A percentile compares a stretch with the other conserved stretches of the same genome.
These are phyloP conservation scores for Ceraceosorus guamensis DNA, from an alignment of 1,284 basidiomycete species.

Conservation along the genomic window DNA sequence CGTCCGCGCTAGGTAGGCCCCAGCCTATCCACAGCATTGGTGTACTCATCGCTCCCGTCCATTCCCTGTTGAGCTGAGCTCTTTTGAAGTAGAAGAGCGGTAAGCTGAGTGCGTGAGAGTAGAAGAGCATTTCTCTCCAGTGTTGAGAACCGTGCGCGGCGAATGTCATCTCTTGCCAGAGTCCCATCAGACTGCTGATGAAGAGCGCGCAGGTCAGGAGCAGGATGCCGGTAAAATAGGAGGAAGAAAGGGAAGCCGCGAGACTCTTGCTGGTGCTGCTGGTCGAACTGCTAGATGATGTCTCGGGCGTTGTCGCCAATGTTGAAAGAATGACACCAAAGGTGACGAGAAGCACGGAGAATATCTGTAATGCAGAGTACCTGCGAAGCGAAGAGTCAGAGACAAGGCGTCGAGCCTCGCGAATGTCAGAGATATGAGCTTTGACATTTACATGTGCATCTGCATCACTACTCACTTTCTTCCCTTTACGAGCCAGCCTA, in stretches of 20 bases:
- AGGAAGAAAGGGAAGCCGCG: slow-evolving; percentile 41
- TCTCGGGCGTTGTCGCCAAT: slow-evolving; percentile 61
- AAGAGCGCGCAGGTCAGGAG: slow-evolving; percentile 71
- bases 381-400: too few species aligned
- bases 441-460: too few species aligned
- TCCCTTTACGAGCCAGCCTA: slow-evolving; percentile 60
- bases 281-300: too few species aligned
- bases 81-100: slow-evolving; percentile 57
- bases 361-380: slow-evolving; percentile 28
- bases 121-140: slow-evolving; percentile 90
- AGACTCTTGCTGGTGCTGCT: slow-evolving; percentile 12
- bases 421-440: too few species aligned
- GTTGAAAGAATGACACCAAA: slow-evolving; percentile 75
- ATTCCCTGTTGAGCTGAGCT: slow-evolving; percentile 11
- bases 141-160: slow-evolving; percentile 58
- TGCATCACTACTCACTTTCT: slow-evolving; percentile 54
- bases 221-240: slow-evolving; percentile 65
- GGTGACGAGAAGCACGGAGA: slow-evolving; percentile 71
- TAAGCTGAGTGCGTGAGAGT: slow-evolving; percentile 60
- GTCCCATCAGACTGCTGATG: slow-evolving; percentile 71
- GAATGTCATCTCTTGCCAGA: slow-evolving; percentile 79
- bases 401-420: too few species aligned
- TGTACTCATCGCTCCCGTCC: slow-evolving; percentile 24
- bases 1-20: slow-evolving; percentile 1
- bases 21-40: slow-evolving; percentile 26